Percentiles rank a stretch among this genome's conserved stretches.
These are phyloP conservation scores for Candida silvatica DNA, from an alignment of 805 yeast genomes.

Conservation along the genomic window DNA sequence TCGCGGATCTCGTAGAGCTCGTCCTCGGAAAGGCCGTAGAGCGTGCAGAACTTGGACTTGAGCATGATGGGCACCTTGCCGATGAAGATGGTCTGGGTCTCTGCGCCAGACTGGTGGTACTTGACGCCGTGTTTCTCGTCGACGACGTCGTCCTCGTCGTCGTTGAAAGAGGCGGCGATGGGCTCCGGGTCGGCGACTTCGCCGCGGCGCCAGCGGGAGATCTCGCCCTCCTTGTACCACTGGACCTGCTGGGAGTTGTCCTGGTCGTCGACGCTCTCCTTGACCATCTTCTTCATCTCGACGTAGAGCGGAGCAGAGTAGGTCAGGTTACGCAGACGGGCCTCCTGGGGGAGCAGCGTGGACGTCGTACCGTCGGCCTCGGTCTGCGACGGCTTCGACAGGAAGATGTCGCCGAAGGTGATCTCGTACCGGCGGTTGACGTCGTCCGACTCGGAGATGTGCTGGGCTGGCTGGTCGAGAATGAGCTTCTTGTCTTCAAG, in stretches of 20 bases:
- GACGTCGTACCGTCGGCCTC: constrained; percentile 99
- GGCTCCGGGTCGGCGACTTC: constrained; percentile 20
- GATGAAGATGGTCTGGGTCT: constrained; percentile 49
- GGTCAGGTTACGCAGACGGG: constrained; percentile 90
- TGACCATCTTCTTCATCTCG: constrained; percentile 87
- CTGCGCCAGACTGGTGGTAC: constrained; percentile 25
- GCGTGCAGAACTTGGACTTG: constrained; percentile 90
- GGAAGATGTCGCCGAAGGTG: constrained; percentile 94
- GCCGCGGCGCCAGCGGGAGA: constrained; percentile 30
- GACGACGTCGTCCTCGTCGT: constrained; percentile 56
- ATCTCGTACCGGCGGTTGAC: constrained; percentile 90
- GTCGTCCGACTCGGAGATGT: constrained; percentile 82
- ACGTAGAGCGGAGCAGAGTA: constrained; percentile 95
- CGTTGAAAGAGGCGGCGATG: constrained; percentile 32
- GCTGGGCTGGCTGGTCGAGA: constrained; percentile 97
- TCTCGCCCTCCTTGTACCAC: constrained; percentile 48
- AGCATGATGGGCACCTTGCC: constrained; percentile 99
- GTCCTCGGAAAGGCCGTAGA: constrained; percentile 81
- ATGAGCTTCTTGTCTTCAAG: constrained; percentile 92
- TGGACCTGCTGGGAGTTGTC: constrained; percentile 42
- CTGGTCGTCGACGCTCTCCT: constrained; percentile 71
- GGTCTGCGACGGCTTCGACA: constrained; percentile 95
- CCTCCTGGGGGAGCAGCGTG: constrained; percentile 97
- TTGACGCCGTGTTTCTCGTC: constrained; percentile 31
- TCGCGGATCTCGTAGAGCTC: constrained; percentile 94